Evolutionary conservation across 169 alveolate species (phyloP).

Genomic region (Eimeria brunetti): DNA sequence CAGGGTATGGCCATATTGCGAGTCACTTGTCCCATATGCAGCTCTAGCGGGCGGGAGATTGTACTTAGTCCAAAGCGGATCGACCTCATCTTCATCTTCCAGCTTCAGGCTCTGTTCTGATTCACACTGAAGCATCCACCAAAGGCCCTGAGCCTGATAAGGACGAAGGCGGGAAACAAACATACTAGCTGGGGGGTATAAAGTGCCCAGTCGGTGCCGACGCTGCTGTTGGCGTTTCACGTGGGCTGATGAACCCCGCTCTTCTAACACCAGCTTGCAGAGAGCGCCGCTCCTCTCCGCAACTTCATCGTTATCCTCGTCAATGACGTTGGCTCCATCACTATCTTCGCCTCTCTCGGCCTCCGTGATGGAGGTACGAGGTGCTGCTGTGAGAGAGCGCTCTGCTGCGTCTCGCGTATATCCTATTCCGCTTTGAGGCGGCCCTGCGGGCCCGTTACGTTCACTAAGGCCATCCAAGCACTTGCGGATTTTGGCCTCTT

Average conservation of each 20-base stretch:
- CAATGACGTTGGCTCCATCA: neutral
- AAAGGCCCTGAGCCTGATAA: constrained; percentile 82
- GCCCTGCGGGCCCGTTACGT: neutral
- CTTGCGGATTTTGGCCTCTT: constrained; percentile 10
- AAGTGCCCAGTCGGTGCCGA: constrained; percentile 16
- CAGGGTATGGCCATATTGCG: neutral
- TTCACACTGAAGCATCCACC: constrained; percentile 82
- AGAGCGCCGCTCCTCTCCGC: constrained; percentile 39
- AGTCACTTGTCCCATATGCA: neutral
- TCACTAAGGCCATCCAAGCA: neutral
- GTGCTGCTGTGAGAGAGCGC: neutral
- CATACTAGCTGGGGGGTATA: constrained; percentile 66
- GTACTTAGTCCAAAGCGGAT: constrained; percentile 52
- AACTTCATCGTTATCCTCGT: constrained; percentile 39
- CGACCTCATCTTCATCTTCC: constrained; percentile 39
- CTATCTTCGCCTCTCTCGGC: neutral
- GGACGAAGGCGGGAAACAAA: constrained; percentile 78
- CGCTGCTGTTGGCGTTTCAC: neutral
- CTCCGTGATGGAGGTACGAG: neutral
- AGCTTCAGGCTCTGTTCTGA: neutral
- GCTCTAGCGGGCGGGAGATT: neutral
- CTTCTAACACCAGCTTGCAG: constrained; percentile 40
- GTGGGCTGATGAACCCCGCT: neutral
- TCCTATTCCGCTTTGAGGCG: neutral
- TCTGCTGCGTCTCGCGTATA: neutral